Base-by-base conservation (phyloP, 1,284 basidiomycete species). In the Stereum hirsutum region DNA sequence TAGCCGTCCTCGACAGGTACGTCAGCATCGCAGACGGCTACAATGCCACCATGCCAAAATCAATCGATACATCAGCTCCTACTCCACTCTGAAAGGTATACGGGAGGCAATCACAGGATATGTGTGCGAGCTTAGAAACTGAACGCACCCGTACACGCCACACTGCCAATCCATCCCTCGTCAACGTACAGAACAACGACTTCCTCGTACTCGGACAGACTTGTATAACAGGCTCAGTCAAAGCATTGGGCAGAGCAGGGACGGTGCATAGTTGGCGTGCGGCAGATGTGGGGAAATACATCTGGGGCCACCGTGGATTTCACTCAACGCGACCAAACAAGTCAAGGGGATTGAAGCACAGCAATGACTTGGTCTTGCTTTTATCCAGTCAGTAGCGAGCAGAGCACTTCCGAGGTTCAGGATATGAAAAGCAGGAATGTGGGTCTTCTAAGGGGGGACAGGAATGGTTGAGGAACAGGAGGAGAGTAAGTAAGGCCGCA, bases 281-380 rank as follows among this genome's bases (percentile, higher is more conserved):
- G 41, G 83, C 76, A 26, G 81, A 78, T 17, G 83, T 89, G 45
- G 86, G 86, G 61, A 89, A 89, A 64, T 89, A 89, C 86, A 89
- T 89, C 45, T n/a, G n/a, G n/a, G n/a, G n/a, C n/a, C n/a, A n/a
- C n/a, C n/a, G n/a, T n/a, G n/a, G n/a, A n/a, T n/a, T n/a, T n/a
- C n/a, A n/a, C n/a, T n/a, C n/a, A n/a, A n/a, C n/a, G n/a, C n/a
- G n/a, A n/a, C n/a, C n/a, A n/a, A n/a, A n/a, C n/a, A n/a, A n/a
- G n/a, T n/a, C n/a, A 39, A 15, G 6, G 6, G 23, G 12, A 23
- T 7, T 4, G 15, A 15, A 24, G 21, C 12, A 32, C 31, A 4
- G 31, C 14, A 17, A 32, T 10, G n/a, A n/a, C n/a, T n/a, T n/a
- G n/a, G n/a, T n/a, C n/a, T n/a, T n/a, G n/a, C n/a, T n/a, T n/a